Evolutionary conservation across 139 green algal species (phyloP).

Genomic region (Chloropicon primus): DNA sequence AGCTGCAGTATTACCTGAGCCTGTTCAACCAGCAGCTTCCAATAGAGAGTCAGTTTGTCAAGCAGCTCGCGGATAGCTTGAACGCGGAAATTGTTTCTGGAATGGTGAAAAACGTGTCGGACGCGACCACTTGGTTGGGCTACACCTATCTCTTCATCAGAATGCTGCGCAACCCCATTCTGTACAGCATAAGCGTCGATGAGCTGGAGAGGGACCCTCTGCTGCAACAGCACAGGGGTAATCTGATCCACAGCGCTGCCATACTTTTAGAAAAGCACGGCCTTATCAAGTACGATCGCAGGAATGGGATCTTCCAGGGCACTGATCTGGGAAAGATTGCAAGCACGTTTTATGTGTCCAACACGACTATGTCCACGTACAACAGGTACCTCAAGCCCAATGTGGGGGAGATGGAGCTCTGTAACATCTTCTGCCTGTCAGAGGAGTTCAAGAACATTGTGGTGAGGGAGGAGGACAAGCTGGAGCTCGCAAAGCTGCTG

Average conservation of each 20-base stretch:
- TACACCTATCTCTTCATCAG: conserved; percentile 94
- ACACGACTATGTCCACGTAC: conserved; percentile 86
- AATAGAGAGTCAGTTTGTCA: conserved; percentile 89
- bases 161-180: conserved; percentile 80
- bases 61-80: conserved; percentile 74
- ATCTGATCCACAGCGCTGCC: conserved; percentile 80
- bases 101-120: conserved; percentile 54
- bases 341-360: conserved; percentile 92
- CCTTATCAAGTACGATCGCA: conserved; percentile 87
- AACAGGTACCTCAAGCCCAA: conserved; percentile 92
- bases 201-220: conserved; percentile 64
- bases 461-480: conserved; percentile 95
- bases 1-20: conserved; percentile 98
- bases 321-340: conserved; percentile 91
- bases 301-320: conserved; percentile 68
- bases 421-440: conserved; percentile 77
- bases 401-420: conserved; percentile 96
- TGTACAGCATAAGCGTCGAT: conserved; percentile 77
- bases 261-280: conserved; percentile 74
- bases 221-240: conserved; percentile 67
- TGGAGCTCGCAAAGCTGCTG: conserved; percentile 95
- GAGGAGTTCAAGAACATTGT: conserved; percentile 84
- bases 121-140: conserved; percentile 73
- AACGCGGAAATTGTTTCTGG: conserved; percentile 96
- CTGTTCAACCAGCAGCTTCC: conserved; percentile 97